These are phyloP conservation scores for Kwoniella botswanensis DNA, from an alignment of 768 basidiomycete species.

Conservation along the genomic window DNA sequence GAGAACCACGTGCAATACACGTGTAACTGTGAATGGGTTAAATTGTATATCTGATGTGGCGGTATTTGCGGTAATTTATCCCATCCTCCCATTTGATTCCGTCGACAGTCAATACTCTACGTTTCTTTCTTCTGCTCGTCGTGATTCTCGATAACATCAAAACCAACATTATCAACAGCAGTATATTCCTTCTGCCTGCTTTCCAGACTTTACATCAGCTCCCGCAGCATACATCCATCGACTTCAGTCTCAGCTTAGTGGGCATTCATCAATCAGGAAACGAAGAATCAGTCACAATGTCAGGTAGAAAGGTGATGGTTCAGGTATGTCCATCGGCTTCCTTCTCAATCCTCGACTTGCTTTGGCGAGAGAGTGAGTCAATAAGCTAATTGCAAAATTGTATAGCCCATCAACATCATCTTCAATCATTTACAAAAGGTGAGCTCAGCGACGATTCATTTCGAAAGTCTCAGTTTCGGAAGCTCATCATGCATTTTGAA, in stretches of 20 bases:
- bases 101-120: background rate
- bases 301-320: constrained; percentile 94
- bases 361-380: background rate
- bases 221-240: background rate
- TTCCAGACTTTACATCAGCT: too few species aligned
- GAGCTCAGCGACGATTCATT: background rate
- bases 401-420: constrained; percentile 50
- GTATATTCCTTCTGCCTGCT: background rate
- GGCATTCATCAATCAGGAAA: constrained; percentile 10
- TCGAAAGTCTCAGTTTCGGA: background rate
- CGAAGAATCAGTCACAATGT: constrained; percentile 67
- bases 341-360: background rate
- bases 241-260: constrained; percentile 29
- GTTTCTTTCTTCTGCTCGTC: background rate
- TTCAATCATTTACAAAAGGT: constrained; percentile 47
- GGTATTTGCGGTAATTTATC: constrained; percentile 4
- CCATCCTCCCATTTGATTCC: constrained; percentile 3
- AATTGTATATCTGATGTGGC: background rate
- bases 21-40: background rate
- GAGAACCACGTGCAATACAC: background rate
- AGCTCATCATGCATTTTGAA: background rate
- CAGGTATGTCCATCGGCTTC: constrained; percentile 68
- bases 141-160: background rate
- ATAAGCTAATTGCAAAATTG: background rate
- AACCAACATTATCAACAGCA: background rate